Percentiles rank a stretch among this genome's conserved stretches.
Evolutionary conservation across 2,329 filamentous ascomycete species (phyloP).

Genomic region (Fusarium compactum): DNA sequence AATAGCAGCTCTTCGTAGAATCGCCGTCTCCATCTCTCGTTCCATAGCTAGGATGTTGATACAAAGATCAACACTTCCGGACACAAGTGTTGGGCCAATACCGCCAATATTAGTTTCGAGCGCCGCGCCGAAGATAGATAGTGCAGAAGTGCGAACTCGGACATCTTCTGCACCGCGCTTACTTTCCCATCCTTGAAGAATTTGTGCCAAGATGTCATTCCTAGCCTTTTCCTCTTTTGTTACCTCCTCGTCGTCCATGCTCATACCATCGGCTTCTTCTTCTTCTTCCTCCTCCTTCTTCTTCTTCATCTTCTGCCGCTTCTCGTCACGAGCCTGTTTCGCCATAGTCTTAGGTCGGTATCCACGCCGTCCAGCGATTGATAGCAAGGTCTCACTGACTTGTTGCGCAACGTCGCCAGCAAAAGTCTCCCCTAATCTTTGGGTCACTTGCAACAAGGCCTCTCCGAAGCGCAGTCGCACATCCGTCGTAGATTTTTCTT

Average conservation of each 20-base stretch:
- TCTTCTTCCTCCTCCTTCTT: constrained; percentile 60
- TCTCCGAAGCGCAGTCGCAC: constrained; percentile 77
- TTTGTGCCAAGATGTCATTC: constrained; percentile 66
- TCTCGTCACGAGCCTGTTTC: constrained; percentile 65
- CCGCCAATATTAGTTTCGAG: constrained; percentile 72
- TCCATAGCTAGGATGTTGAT: constrained; percentile 74
- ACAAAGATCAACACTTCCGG: constrained; percentile 71
- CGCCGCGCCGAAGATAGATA: constrained; percentile 72
- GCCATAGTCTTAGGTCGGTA: constrained; percentile 69
- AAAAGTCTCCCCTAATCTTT: constrained; percentile 69
- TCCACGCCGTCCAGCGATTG: constrained; percentile 72
- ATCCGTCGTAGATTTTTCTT: constrained; percentile 70
- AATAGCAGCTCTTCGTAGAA: constrained; percentile 75
- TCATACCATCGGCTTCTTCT: constrained; percentile 59
- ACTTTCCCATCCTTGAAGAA: constrained; percentile 76
- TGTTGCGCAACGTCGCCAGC: constrained; percentile 63
- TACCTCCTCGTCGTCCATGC: constrained; percentile 62
- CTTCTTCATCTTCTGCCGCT: constrained; percentile 60
- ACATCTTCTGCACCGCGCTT: constrained; percentile 76
- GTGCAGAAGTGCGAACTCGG: constrained; percentile 74
- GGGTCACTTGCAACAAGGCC: constrained; percentile 72
- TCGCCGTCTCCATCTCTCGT: constrained; percentile 68
- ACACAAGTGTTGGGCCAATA: constrained; percentile 64
- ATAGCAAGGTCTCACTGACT: constrained; percentile 70
- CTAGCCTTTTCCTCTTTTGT: constrained; percentile 58